Conservation (phyloP, 1,284 basidiomycete genomes). For the Tilletia indica region DNA sequence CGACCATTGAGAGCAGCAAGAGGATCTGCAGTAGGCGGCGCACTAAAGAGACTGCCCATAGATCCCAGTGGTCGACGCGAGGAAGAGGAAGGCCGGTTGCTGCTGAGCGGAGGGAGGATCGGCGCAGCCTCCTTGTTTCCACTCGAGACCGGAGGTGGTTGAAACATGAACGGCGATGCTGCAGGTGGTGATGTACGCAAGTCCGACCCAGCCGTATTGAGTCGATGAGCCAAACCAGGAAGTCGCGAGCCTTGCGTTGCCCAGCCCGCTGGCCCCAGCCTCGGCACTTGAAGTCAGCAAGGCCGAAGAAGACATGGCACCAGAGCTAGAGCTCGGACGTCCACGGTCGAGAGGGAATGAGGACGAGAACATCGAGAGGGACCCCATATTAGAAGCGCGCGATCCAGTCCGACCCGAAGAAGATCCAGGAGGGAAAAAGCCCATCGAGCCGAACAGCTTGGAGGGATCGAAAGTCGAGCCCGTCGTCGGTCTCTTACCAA, state of each 20-base stretch:
- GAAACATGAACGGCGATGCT: slow-evolving; percentile 45
- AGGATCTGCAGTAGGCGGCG: slow-evolving; percentile 3
- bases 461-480: slow-evolving; percentile 4
- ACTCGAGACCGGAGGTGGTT: slow-evolving; percentile 32
- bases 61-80: slow-evolving; percentile 5
- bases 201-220: slow-evolving; percentile 36
- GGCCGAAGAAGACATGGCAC: slow-evolving; percentile 19
- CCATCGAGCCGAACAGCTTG: background rate
- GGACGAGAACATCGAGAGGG: background rate
- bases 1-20: background rate
- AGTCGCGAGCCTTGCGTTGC: slow-evolving; percentile 25
- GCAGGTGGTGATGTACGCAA: slow-evolving; percentile 33
- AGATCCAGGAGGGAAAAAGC: background rate
- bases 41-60: slow-evolving; percentile 15
- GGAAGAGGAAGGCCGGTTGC: background rate
- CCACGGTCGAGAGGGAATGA: slow-evolving; percentile 1
- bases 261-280: background rate
- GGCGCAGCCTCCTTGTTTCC: background rate
- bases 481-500: slow-evolving; percentile 8
- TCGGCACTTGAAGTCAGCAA: slow-evolving; percentile 18
- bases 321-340: slow-evolving; percentile 12
- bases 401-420: slow-evolving; percentile 9
- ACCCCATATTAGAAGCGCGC: background rate
- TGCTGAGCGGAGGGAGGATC: slow-evolving; percentile 1
- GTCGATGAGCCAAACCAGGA: slow-evolving; percentile 20